Evolutionary conservation across 1,139 yeast species (phyloP).

Genomic region (Sugiyamaella xylanicola): DNA sequence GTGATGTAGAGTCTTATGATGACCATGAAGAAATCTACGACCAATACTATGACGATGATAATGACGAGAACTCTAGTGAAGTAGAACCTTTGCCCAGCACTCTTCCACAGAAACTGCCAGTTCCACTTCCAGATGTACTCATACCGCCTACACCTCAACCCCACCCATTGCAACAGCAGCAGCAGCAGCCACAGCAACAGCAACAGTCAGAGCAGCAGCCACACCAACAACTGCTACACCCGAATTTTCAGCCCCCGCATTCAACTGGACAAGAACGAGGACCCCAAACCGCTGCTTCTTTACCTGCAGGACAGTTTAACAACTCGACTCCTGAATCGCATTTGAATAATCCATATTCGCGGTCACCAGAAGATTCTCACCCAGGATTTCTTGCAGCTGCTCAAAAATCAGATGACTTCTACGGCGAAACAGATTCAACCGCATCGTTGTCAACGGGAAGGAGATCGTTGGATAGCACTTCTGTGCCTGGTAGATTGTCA

Average conservation of each 20-base stretch:
- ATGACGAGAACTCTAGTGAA: neutral
- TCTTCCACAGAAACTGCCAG: neutral
- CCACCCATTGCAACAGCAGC: neutral
- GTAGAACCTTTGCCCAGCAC: neutral
- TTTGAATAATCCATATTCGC: neutral
- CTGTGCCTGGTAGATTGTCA: constrained; percentile 16
- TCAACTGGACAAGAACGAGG: neutral
- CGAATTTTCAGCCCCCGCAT: neutral
- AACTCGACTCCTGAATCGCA: neutral
- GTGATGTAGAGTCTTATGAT: constrained; percentile 1
- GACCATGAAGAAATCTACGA: constrained; percentile 14
- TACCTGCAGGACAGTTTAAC: constrained; percentile 2
- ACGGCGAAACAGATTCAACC: constrained; percentile 33
- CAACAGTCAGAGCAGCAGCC: no score
- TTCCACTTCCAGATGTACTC: neutral
- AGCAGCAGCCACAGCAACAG: no score
- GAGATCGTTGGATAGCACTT: constrained; percentile 30
- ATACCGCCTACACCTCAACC: neutral
- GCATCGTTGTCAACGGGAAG: constrained; percentile 38
- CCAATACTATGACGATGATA: constrained; percentile 11
- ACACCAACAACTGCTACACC: no score
- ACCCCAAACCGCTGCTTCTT: neutral
- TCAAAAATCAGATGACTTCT: constrained; percentile 24
- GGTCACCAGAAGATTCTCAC: constrained; percentile 7
- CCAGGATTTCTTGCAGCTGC: neutral